Evolutionary conservation across 805 yeast genomes (phyloP).

Genomic region (Wickerhamomyces mucosus): DNA sequence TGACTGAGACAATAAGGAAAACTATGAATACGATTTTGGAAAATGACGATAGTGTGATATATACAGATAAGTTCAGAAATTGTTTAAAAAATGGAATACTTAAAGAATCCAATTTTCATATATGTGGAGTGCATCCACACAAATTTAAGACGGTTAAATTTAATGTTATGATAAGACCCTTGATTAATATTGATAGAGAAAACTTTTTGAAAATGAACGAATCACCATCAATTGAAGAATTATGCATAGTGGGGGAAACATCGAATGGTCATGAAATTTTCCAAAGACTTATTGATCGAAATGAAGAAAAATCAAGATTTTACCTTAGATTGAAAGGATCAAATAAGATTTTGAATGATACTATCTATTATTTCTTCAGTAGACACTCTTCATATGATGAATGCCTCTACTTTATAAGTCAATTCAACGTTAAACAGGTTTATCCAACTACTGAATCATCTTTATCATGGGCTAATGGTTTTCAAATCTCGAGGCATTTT

Average conservation of each 20-base stretch:
- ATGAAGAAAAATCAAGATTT: constrained; percentile 5
- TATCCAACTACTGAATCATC: constrained; percentile 32
- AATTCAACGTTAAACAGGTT: constrained; percentile 31
- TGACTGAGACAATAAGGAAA: constrained; percentile 17
- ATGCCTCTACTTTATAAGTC: constrained; percentile 23
- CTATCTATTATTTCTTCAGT: constrained; percentile 30
- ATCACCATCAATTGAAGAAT: constrained; percentile 8
- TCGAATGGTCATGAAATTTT: constrained; percentile 17
- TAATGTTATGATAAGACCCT: constrained; percentile 25
- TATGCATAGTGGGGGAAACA: constrained; percentile 13
- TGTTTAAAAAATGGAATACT: too few species aligned
- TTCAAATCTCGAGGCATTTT: constrained; percentile 30
- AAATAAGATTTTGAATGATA: constrained; percentile 25
- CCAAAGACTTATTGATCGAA: constrained; percentile 9
- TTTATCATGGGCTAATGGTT: constrained; percentile 28
- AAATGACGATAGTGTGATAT: constrained; percentile 1
- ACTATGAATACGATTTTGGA: constrained; percentile 14
- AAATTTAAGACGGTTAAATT: constrained; percentile 4
- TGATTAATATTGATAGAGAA: constrained; percentile 24
- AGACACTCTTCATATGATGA: constrained; percentile 40
- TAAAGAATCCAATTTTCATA: constrained; percentile 8
- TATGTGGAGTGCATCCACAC: constrained; percentile 9
- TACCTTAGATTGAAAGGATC: constrained; percentile 23
- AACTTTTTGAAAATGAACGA: constrained; percentile 3
- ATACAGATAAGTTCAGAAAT: not conserved